Evolutionary conservation across 352 stramenopile species (phyloP), one percentile per base, ranked within the genome.

Genomic region (Albugo candida): DNA sequence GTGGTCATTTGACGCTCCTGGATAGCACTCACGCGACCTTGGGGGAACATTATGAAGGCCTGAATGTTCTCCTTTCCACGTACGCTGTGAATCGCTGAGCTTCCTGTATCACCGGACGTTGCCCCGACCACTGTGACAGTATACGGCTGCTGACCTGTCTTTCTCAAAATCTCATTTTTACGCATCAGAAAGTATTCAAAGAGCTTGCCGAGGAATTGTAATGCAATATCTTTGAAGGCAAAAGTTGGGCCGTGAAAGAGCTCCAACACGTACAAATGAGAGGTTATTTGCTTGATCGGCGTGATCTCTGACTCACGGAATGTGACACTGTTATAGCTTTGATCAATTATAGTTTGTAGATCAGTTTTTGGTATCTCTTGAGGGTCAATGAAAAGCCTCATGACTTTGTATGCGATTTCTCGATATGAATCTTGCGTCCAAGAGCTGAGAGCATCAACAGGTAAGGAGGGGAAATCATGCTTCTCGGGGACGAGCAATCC

Each of bases 1-100:
- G 94, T 98, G 0, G 92, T 98, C 94, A 99, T 99, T 76, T 99
- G 94, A 16, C 91, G 71, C 70, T 99, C 94, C 58, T 99, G 95
- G 53, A 98, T 98, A 48, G 84, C 65, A 44, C 81, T 97, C 44
- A 98, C 94, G 38, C 93, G 79, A 31, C 92, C 92, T 47, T 97
- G 72, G 0, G 94, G 95, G 57, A 96, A 99, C 16, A 98, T 70
- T 59, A 99, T 98, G 55, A 98, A 97, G 52, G 94, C 97, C 52
- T 97, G 81, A n/a, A 99, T 70, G 54, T 95, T 89, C 57, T 96
- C 84, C 65, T 98, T 98, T 41, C 91, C 89, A 43, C 94, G 89
- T 38, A 99, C 69, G 11, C 95, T 94, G 60, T 97, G 96, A 58
- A 99, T 99, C 37, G 95, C 95, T 18, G 93, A 96, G 53, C 81